Evolutionary conservation across 2,329 filamentous ascomycete genomes (phyloP), one percentile per base, ranked within the genome.

Genomic region (Dothideomycetes sp.): DNA sequence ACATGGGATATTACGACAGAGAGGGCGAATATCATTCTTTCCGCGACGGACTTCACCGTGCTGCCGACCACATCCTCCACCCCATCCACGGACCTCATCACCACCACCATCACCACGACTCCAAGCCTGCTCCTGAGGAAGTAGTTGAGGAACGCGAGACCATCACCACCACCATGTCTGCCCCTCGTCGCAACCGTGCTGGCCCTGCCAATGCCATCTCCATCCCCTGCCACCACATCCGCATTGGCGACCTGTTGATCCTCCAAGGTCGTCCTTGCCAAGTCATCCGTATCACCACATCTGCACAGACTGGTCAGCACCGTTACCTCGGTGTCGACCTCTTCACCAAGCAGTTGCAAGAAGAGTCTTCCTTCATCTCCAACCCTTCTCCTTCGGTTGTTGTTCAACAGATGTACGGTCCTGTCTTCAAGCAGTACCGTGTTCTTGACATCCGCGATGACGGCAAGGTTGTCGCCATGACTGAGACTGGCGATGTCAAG

Each of bases 361-460:
- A 98, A 74, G 91, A 98, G 82, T 94, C 86, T 44, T 89, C 83
- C 58, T 95, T 94, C 72, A 80, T 96, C 71, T 88, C 85, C 70
- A 93, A 94, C 82, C 91, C 91, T 51, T 85, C 84, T 53, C 89
- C 89, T 55, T 94, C 85, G 55, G 91, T 98, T 47, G 80, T 96
- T 50, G 89, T 98, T 59, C 91, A 98, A 82, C 96, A 89, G 73
- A 96, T 98, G 87, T 84, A 94, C 53, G 91, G 89, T 57, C 91
- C 91, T 50, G 80, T 96, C 73, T 95, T 96, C 86, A 96, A 96
- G 86, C 91, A 96, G 78, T 98, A 98, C 82, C 88, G 91, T 61
- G 89, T 98, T 63, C 82, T 98, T 49, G 91, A 98, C 74, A 82
- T 98, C 67, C 81, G 87, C 66, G 84, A 94, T 53, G 88, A 80